Percentiles rank a stretch among this genome's conserved stretches.
These are phyloP conservation scores for Oligophagozyma castellii DNA, from an alignment of 1,139 yeast genomes.

Conservation along the genomic window DNA sequence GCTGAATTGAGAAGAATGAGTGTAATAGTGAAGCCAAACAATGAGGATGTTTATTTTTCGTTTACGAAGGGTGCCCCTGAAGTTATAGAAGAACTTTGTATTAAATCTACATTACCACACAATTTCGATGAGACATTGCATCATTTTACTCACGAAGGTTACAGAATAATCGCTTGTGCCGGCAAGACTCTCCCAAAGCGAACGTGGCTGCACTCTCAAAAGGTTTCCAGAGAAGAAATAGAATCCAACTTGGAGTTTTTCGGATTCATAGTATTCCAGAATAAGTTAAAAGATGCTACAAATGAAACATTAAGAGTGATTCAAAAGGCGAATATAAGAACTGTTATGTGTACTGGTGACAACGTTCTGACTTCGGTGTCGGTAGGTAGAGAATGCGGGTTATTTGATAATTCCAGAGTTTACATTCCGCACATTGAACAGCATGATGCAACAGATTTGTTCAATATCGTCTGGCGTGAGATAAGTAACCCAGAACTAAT, in stretches of 20 bases:
- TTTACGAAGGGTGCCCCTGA: constrained; percentile 97
- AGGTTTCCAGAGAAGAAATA: constrained; percentile 43
- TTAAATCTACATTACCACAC: constrained; percentile 52
- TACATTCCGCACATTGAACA: constrained; percentile 53
- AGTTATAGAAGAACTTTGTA: constrained; percentile 72
- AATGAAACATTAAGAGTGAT: constrained; percentile 45
- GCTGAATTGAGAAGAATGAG: constrained; percentile 85
- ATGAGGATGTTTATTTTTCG: constrained; percentile 30
- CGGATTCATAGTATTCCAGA: constrained; percentile 88
- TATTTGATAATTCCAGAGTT: constrained; percentile 39
- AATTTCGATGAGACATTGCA: constrained; percentile 64
- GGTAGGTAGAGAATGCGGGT: constrained; percentile 75
- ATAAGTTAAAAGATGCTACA: constrained; percentile 65
- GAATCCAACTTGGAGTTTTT: constrained; percentile 59
- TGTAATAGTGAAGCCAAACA: constrained; percentile 42
- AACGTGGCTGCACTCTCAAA: constrained; percentile 30
- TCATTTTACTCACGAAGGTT: constrained; percentile 83
- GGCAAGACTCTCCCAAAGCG: constrained; percentile 37
- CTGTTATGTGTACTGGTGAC: constrained; percentile 97
- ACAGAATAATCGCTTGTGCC: constrained; percentile 91
- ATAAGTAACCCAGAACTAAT: constrained; percentile 38
- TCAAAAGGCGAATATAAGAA: constrained; percentile 54
- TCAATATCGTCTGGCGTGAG: constrained; percentile 46
- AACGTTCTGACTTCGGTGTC: constrained; percentile 87
- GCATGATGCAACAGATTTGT: constrained; percentile 15